Conservation (phyloP, 192 early-diverging fungal species). For the Coemansia guatemalensis region DNA sequence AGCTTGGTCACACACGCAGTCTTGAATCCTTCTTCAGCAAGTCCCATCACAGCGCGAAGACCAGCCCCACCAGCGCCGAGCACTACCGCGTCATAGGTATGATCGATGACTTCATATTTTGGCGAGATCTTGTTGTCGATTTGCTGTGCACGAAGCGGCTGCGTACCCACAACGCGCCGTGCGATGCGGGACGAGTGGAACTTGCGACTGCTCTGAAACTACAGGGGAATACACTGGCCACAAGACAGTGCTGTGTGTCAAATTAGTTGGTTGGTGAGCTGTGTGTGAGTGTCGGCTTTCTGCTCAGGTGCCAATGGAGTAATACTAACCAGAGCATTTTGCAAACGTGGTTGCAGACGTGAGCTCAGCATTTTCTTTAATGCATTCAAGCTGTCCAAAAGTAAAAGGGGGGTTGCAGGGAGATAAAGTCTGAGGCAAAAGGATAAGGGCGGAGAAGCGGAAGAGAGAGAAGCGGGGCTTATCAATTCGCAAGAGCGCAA, state of each 20-base stretch:
- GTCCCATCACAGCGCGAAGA: constrained; percentile 96
- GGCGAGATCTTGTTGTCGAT: constrained; percentile 56
- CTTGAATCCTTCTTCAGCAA: constrained; percentile 93
- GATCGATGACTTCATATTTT: constrained; percentile 95
- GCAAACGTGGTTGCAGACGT: constrained; percentile 32
- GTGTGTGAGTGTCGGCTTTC: background rate
- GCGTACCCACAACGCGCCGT: constrained; percentile 66
- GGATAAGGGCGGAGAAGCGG: background rate
- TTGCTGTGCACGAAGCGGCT: constrained; percentile 74
- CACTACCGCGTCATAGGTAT: constrained; percentile 98
- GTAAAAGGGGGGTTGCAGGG: background rate
- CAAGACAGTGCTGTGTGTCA: background rate
- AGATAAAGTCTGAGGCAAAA: background rate
- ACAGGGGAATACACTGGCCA: constrained; percentile 4
- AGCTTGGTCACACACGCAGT: constrained; percentile 98
- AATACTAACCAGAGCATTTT: constrained; percentile 41
- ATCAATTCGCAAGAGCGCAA: background rate
- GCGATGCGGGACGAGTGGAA: constrained; percentile 68
- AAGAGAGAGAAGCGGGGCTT: background rate
- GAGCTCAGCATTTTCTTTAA: constrained; percentile 34
- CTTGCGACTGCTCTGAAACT: constrained; percentile 51
- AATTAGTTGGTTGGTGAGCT: constrained; percentile 3
- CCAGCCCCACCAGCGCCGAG: constrained; percentile 98
- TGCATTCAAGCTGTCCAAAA: constrained; percentile 1
- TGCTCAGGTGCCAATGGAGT: background rate